Evolutionary conservation across 768 basidiomycete genomes (phyloP), one percentile per base, ranked within the genome.

Genomic region (Heimioporus sp.): DNA sequence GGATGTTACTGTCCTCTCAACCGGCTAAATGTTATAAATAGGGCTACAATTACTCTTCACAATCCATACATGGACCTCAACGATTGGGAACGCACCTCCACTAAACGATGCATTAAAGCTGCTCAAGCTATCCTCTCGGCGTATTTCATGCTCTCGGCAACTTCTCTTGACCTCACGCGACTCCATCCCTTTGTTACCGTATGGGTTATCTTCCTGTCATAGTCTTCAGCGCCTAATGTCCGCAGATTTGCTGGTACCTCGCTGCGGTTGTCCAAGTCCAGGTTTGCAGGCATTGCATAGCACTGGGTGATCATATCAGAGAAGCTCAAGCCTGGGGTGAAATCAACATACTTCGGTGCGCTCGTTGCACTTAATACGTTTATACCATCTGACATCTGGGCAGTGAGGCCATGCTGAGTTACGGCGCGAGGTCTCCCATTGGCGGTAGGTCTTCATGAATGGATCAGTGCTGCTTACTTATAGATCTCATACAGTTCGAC

Each of bases 211-310:
- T 19, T 46, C 31, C 42, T 51, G 15, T 19, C 49, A 31, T n/a
- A 2, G n/a, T 21, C 16, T 57, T 45, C 56, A 59, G 48, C 35
- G 2, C 20, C 51, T 48, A 56, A 67, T 42, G 46, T 61, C 39
- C 43, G 24, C 54, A 90, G 88, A 92, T 92, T 42, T 91, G 90
- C 66, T 93, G 90, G 90, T 92, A 93, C 68, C 81, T 93, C 15
- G 91, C 90, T 8, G 90, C 91, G 13, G 90, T 89, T 5, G 87
- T 92, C 5, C 85, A 91, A 64, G 83, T 92, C 43, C 90, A 92
- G 59, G 74, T 90, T 36, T 93, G 90, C 78, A 90, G 89, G 64
- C 84, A 89, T 62, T 87, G 85, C 63, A 92, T 93, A 53, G 88
- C 92, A 65, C 81, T 81, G 42, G 83, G 85, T n/a, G 89, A 92